phyloP scores from a whole-genome alignment of 2,329 filamentous ascomycete genomes.

The Epicoccum sorghinum region DNA sequence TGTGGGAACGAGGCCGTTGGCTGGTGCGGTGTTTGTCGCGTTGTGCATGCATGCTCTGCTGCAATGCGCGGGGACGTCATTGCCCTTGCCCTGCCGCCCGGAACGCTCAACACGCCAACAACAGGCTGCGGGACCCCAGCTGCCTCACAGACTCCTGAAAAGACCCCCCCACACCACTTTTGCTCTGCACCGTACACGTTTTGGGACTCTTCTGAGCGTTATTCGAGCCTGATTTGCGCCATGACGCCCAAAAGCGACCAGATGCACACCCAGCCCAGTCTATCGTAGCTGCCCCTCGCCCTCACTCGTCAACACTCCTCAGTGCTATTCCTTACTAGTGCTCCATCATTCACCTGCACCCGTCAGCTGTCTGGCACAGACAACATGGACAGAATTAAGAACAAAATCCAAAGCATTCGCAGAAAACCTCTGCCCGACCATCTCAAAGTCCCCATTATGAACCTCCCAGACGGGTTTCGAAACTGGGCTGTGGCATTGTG shows the following conservation, averaged over 20 bases:
- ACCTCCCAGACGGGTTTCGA: constrained; percentile 37
- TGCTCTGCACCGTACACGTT: not conserved
- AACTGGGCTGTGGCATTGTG: constrained; percentile 52
- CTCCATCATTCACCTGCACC: constrained; percentile 24
- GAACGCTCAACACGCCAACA: constrained; percentile 6
- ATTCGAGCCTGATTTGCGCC: constrained; percentile 8
- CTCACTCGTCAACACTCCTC: constrained; percentile 17
- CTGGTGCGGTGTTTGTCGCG: constrained; percentile 8
- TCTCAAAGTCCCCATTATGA: constrained; percentile 31
- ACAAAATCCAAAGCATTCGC: constrained; percentile 34
- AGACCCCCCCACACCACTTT: not conserved
- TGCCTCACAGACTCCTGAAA: not conserved
- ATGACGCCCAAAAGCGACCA: constrained; percentile 17
- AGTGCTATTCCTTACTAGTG: constrained; percentile 19
- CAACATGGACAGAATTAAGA: constrained; percentile 46
- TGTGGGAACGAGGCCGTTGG: constrained; percentile 4
- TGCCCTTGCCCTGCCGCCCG: constrained; percentile 10
- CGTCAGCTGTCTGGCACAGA: constrained; percentile 27
- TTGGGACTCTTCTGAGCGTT: not conserved
- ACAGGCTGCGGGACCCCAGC: constrained; percentile 2
- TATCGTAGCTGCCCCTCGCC: constrained; percentile 14
- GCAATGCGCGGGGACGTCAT: constrained; percentile 12
- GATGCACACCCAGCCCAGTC: constrained; percentile 8
- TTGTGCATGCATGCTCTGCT: constrained; percentile 8
- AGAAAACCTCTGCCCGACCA: constrained; percentile 32